Conservation (phyloP, 805 yeast genomes). For the Pichia exigua region DNA sequence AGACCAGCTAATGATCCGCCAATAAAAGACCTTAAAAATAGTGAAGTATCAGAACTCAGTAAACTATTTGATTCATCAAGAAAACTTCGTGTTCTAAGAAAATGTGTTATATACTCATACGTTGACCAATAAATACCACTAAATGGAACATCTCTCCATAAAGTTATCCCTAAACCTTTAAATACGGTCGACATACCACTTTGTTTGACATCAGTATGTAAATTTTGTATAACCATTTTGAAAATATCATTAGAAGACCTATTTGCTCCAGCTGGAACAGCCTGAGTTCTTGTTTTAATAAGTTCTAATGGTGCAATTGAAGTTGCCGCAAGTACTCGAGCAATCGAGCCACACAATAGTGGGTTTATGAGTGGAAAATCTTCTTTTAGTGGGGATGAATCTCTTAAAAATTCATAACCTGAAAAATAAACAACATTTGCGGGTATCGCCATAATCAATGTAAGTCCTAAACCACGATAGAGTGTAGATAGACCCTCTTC, state of each 20-base stretch:
- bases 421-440: conserved; percentile 90
- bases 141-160: conserved; percentile 97
- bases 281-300: conserved; percentile 80
- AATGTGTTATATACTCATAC: conserved; percentile 47
- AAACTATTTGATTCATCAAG: conserved; percentile 13
- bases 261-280: conserved; percentile 46
- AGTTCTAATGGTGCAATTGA: conserved; percentile 83
- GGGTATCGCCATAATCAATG: conserved; percentile 84
- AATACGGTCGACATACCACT: conserved; percentile 64
- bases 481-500: conserved; percentile 71
- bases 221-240: conserved; percentile 33
- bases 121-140: conserved; percentile 92
- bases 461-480: conserved; percentile 84
- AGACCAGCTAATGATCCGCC: conserved; percentile 83
- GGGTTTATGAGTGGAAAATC: conserved; percentile 48
- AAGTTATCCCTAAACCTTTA: conserved; percentile 77
- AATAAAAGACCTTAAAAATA: conserved; percentile 55
- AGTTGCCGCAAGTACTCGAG: conserved; percentile 78
- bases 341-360: conserved; percentile 73
- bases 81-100: conserved; percentile 20
- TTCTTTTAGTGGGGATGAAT: conserved; percentile 49
- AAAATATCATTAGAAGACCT: conserved; percentile 34
- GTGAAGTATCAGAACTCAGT: conserved; percentile 9
- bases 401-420: conserved; percentile 83
- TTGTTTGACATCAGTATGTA: conserved; percentile 34